Evolutionary conservation across 257 asterid genomes (phyloP).

Genomic region (Orobanche coerulescens): DNA sequence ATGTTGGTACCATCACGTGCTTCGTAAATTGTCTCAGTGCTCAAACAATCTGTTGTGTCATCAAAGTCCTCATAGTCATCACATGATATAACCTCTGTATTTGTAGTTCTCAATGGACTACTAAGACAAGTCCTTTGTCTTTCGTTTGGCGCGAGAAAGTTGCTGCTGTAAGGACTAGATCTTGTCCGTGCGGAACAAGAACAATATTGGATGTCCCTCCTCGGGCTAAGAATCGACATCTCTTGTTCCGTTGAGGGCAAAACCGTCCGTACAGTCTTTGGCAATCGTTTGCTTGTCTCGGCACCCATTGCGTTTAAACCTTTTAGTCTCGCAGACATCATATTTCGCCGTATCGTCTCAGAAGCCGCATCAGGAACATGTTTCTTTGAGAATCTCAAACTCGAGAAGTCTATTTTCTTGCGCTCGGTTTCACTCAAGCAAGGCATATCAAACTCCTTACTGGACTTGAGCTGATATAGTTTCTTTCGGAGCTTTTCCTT

Average conservation of each 20-base stretch:
- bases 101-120: no score
- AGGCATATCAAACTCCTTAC: conserved; percentile 12
- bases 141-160: no score
- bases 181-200: no score
- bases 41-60: no score
- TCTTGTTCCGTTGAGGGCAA: conserved; percentile 38
- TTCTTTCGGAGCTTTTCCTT: no score
- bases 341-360: conserved; percentile 49
- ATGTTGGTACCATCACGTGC: not conserved
- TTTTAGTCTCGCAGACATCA: conserved; percentile 40
- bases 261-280: conserved; percentile 30
- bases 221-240: no score
- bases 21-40: conserved; percentile 17
- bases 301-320: conserved; percentile 14
- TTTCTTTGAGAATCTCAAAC: conserved; percentile 21
- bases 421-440: conserved; percentile 15
- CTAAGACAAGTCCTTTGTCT: not conserved
- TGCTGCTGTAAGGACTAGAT: no score
- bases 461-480: no score
- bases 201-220: no score
- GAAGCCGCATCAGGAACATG: conserved; percentile 27
- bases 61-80: no score
- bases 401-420: conserved; percentile 33
- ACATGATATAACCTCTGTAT: no score
- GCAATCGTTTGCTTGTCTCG: conserved; percentile 21